Base-by-base conservation (phyloP, 2,329 filamentous ascomycete species). In the Epichloe gansuensis region DNA sequence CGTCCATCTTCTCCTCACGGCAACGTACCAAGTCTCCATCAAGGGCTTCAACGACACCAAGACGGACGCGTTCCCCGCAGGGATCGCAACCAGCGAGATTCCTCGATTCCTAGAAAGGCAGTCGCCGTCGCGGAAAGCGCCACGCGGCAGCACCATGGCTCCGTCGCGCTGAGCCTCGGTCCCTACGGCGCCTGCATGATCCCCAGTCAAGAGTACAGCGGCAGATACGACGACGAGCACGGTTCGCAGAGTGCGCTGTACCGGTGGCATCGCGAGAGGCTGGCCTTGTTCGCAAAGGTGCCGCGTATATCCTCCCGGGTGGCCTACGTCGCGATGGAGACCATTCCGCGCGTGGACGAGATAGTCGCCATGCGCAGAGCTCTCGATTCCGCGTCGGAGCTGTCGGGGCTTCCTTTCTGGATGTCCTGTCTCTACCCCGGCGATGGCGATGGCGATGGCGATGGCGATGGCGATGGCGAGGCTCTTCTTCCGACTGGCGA, bases 111-210 rank as follows among this genome's bases (percentile, higher is more conserved):
- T 78, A 2, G 70, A n/a, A 60, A 62, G 3, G 77, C 76, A 1
- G 65, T 77, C 21, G 58, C 60, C 15, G 75, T 77, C 44, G 70
- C 70, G 21, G 64, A 67, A 47, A 58, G 65, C 39, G 72, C 69
- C 46, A 61, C 54, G n/a, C 55, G 43, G 46, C 44, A 45, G 45
- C 13, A 67, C 67, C 2, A n/a, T 12, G 51, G 21, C 9, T 62
- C 59, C 17, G 64, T 82, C 15, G 82, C 82, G 12, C 64, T 87
- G 46, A 80, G 80, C 58, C 63, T 85, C 5, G 83, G 83, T 0
- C 80, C 83, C 0, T 86, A 86, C 55, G 83, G 83, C 15, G 82
- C 83, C 2, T 79, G 75, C 55, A 84, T 85, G 79, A 65, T 76
- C 17, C 83, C 83, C 1, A 75, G 78, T 31, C 77, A 82, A 56